Evolutionary conservation across 1,284 basidiomycete genomes (phyloP).

Genomic region (Irpex lacteus): DNA sequence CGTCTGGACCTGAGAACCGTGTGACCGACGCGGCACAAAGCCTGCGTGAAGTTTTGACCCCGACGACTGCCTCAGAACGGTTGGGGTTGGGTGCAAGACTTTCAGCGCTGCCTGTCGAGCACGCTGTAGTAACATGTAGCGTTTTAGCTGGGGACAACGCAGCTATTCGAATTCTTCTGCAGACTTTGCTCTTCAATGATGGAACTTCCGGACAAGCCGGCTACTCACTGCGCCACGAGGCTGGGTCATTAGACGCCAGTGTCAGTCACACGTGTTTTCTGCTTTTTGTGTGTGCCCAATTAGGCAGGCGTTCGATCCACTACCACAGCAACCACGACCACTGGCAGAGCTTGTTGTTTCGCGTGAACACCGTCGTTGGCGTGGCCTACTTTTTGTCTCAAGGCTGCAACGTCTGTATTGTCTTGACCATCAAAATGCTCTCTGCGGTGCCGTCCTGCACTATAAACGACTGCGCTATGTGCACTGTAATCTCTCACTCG

Average conservation of each 20-base stretch:
- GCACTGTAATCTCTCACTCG: background rate
- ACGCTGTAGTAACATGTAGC: background rate
- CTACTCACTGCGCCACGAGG: background rate
- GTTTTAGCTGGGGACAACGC: background rate
- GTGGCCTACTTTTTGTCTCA: background rate
- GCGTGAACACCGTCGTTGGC: background rate
- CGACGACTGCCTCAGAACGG: background rate
- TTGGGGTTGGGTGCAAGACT: background rate
- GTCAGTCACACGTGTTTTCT: background rate
- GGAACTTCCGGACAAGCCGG: background rate
- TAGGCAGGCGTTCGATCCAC: background rate
- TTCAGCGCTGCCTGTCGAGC: background rate
- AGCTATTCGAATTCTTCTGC: background rate
- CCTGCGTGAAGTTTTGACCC: background rate
- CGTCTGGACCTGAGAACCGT: background rate
- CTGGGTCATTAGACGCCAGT: background rate
- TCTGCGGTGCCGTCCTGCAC: background rate
- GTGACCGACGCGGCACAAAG: background rate
- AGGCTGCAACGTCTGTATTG: background rate
- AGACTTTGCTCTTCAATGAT: background rate
- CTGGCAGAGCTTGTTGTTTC: slow-evolving; percentile 1
- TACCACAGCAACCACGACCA: background rate
- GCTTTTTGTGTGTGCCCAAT: background rate
- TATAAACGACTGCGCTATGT: background rate
- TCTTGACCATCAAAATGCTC: background rate